These are phyloP conservation scores for Craterostigma plantagineum DNA, from an alignment of 257 asterid genomes.

Conservation along the genomic window DNA sequence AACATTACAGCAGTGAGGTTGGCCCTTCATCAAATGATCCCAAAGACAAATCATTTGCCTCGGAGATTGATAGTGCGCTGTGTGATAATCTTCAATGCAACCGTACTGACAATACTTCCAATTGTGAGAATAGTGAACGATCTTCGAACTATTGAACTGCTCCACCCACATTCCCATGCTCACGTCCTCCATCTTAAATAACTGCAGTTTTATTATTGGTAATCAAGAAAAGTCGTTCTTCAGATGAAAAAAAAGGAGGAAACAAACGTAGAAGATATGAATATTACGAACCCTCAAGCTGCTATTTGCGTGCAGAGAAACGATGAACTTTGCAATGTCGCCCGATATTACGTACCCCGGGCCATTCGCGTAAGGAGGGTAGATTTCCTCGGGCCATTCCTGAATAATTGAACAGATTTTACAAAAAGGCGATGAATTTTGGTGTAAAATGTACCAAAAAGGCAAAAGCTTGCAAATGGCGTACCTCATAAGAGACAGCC, in stretches of 20 bases:
- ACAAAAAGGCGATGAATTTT: too few relatives aligned
- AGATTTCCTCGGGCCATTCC: constrained; percentile 98
- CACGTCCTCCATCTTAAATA: constrained; percentile 96
- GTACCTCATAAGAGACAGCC: constrained; percentile 91
- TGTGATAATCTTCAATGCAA: constrained; percentile 69
- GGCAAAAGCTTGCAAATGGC: too few relatives aligned
- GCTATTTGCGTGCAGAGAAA: constrained; percentile 40
- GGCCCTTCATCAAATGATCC: constrained; percentile 39
- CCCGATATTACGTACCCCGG: constrained; percentile 77
- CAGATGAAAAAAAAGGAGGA: neutral
- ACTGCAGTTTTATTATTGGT: constrained; percentile 20
- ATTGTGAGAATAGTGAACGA: constrained; percentile 55
- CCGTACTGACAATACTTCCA: constrained; percentile 93
- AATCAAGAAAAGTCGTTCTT: neutral
- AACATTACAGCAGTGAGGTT: constrained; percentile 35
- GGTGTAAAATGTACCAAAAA: too few relatives aligned
- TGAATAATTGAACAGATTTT: constrained; percentile 14
- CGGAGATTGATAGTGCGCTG: constrained; percentile 98
- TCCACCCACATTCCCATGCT: constrained; percentile 99
- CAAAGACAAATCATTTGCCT: constrained; percentile 75
- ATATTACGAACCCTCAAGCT: constrained; percentile 41
- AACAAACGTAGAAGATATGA: neutral
- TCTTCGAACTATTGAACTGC: constrained; percentile 48
- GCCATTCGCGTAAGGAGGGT: constrained; percentile 95
- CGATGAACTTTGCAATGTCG: constrained; percentile 56